phyloP scores from a whole-genome alignment of 352 stramenopile genomes.

The Phytophthora constricta region DNA sequence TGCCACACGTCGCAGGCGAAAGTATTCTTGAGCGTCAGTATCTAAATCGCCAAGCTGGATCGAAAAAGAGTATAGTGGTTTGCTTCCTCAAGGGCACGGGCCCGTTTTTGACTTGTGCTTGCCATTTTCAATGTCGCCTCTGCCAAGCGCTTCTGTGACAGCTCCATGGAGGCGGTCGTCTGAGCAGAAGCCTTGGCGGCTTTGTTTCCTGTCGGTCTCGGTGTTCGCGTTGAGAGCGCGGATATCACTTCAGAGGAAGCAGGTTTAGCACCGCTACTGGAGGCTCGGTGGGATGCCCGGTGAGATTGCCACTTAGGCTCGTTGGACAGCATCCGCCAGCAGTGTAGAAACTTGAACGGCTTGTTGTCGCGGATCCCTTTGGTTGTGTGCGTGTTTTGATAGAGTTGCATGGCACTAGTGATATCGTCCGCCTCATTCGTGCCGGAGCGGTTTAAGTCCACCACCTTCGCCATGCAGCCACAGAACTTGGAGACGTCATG shows the following conservation, averaged over 20 bases:
- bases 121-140: too few relatives aligned
- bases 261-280: background rate
- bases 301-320: background rate
- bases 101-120: background rate
- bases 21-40: background rate
- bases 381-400: conserved; percentile 5
- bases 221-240: background rate
- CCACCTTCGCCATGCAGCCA: background rate
- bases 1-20: background rate
- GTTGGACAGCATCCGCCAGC: conserved; percentile 1
- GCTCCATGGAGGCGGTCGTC: too few relatives aligned
- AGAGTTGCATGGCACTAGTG: background rate
- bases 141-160: too few relatives aligned
- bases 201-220: background rate
- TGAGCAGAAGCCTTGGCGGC: background rate
- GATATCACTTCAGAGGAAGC: background rate
- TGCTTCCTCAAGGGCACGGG: background rate
- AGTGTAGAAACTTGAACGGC: conserved; percentile 1
- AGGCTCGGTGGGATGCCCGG: background rate
- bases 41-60: background rate
- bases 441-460: conserved; percentile 3
- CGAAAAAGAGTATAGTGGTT: background rate
- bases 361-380: conserved; percentile 6
- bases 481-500: conserved; percentile 7
- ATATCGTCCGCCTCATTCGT: conserved; percentile 2